phyloP scores from a whole-genome alignment of 2,329 filamentous ascomycete genomes.

The Tolypocladium tundrense region DNA sequence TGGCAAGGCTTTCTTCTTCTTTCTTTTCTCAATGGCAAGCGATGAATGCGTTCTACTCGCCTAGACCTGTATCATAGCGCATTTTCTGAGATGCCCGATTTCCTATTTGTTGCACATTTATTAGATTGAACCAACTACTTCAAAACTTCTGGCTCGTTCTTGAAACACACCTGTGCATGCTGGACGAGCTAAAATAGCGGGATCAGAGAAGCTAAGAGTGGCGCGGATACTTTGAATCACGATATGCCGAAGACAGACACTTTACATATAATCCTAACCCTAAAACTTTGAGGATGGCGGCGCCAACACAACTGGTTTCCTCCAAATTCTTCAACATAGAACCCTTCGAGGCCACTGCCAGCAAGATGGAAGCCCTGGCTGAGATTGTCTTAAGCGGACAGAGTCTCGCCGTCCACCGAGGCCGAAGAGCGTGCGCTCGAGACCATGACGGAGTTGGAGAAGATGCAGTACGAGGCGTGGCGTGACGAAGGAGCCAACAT shows the following conservation, averaged over 20 bases:
- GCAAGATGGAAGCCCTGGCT: not conserved
- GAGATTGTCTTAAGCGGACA: not conserved
- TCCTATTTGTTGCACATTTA: not conserved
- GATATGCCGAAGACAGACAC: too few species aligned
- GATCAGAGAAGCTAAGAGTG: too few species aligned
- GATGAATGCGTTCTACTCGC: too few species aligned
- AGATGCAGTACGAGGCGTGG: not conserved
- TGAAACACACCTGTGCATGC: not conserved
- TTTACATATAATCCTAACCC: too few species aligned
- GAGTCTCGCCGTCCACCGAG: not conserved
- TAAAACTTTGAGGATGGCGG: not conserved
- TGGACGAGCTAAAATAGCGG: not conserved
- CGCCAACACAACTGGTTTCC: not conserved
- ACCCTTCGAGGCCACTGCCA: not conserved
- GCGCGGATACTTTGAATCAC: too few species aligned
- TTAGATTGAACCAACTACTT: not conserved
- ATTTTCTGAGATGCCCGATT: not conserved
- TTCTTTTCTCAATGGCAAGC: not conserved
- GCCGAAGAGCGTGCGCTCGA: not conserved
- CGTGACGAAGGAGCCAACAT: not conserved
- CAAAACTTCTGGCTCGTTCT: not conserved
- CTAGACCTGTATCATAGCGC: not conserved
- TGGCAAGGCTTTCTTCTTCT: not conserved
- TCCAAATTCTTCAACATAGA: not conserved
- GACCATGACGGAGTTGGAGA: not conserved